Evolutionary conservation across 1,139 yeast genomes (phyloP).

Genomic region (Magnusiomyces tetraspermus): DNA sequence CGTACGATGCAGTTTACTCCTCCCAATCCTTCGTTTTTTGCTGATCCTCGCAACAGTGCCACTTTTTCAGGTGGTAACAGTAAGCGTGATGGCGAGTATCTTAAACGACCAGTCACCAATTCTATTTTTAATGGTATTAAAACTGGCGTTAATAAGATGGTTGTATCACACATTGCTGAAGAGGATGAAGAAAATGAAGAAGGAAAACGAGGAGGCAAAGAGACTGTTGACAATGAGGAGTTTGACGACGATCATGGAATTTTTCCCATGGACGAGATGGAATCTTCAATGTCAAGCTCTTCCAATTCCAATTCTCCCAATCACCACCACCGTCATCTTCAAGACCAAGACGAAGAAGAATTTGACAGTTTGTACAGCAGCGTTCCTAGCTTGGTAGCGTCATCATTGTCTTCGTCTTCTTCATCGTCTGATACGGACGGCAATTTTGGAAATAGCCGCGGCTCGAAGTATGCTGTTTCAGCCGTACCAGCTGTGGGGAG

Average conservation of each 20-base stretch:
- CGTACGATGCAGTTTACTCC: slow-evolving; percentile 35
- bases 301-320: too few relatives aligned
- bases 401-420: background rate
- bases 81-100: slow-evolving; percentile 8
- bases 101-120: background rate
- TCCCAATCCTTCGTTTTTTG: slow-evolving; percentile 20
- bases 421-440: background rate
- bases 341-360: too few relatives aligned
- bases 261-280: slow-evolving; percentile 27
- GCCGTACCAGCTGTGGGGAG: too few relatives aligned
- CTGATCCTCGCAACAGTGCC: slow-evolving; percentile 13
- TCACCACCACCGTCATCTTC: too few relatives aligned
- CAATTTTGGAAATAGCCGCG: background rate
- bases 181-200: slow-evolving; percentile 9
- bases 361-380: too few relatives aligned
- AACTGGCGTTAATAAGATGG: too few relatives aligned
- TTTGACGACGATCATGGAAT: slow-evolving; percentile 13
- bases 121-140: background rate
- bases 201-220: too few relatives aligned
- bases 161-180: slow-evolving; percentile 7
- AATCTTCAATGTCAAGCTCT: slow-evolving; percentile 20
- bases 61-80: slow-evolving; percentile 10
- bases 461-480: background rate
- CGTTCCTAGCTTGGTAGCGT: slow-evolving; percentile 26
- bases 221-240: slow-evolving; percentile 6